Evolutionary conservation across 805 yeast genomes (phyloP), one percentile per base, ranked within the genome.

Genomic region (Monosporozyma servazzii): DNA sequence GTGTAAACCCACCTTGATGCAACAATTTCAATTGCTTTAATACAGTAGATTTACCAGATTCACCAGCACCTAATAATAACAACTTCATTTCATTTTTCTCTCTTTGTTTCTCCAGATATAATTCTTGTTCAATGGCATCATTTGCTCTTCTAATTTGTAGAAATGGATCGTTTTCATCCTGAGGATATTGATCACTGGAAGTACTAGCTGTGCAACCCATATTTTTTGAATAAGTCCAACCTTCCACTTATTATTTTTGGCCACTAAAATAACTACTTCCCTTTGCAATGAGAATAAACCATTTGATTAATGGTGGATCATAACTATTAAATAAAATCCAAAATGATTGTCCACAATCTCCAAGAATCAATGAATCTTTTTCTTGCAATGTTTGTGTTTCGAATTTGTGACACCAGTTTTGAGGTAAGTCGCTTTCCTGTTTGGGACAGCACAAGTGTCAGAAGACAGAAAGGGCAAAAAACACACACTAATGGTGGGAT

Each of bases 11-110:
- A 44, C 86, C 84, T 53, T 88, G 86, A 65, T 93, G 97, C 42
- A 89, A 67, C 17, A 93, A 73, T 58, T 86, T 80, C 81, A 90
- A 77, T 65, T 90, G 97, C 67, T 90, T 90, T 57, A 90, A 70
- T 6, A 90, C 96, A 0, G 98, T 90, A 2, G 96, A 86, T 65
- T 90, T 90, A 5, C 98, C 97, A 48, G 91, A 82, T 64, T 90
- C 98, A 4, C 97, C 98, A 0, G 98, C 87, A 42, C 98, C 96
- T 36, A 89, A 70, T n/a, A 91, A 72, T 40, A 91, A 68, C 54
- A 91, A 72, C 64, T 84, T 88, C 36, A 84, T 76, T 57, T 79
- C 83, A 53, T 79, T 78, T 59, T 75, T 79, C 45, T 77, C 81
- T 47, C 73, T 70, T 53, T 76, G 77, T 54, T 75, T 78, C 53